These are phyloP conservation scores for Nicotiana knightiana DNA, from an alignment of 257 asterid genomes.

Conservation along the genomic window DNA sequence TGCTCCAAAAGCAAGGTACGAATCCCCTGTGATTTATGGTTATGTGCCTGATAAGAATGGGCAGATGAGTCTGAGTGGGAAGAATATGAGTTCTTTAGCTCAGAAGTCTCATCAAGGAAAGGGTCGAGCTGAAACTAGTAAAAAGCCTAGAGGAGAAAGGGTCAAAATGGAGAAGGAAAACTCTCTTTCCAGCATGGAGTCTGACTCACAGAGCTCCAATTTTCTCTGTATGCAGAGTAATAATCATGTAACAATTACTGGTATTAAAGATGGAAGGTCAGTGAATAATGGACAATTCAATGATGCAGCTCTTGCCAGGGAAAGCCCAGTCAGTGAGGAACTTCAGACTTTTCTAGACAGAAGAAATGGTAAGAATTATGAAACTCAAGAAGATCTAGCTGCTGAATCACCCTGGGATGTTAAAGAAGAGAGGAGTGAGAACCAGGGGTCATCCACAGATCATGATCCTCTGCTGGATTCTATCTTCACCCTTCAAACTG, in stretches of 20 bases:
- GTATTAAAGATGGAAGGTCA: slow-evolving; percentile 35
- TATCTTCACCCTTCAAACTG: slow-evolving; percentile 46
- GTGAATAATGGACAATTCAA: slow-evolving; percentile 42
- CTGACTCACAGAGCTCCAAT: slow-evolving; percentile 78
- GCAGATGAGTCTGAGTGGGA: slow-evolving; percentile 36
- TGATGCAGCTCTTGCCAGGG: slow-evolving; percentile 43
- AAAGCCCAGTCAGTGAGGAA: slow-evolving; percentile 30
- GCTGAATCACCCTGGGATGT: slow-evolving; percentile 44
- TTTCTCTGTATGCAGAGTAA: slow-evolving; percentile 60
- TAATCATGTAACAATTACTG: slow-evolving; percentile 37
- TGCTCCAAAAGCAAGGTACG: slow-evolving; percentile 23
- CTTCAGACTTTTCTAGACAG: slow-evolving; percentile 34
- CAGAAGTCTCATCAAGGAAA: slow-evolving; percentile 41
- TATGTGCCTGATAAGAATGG: neutral
- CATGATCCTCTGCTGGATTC: slow-evolving; percentile 49
- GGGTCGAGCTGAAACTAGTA: slow-evolving; percentile 31
- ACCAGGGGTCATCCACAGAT: slow-evolving; percentile 32
- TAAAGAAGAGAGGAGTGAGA: slow-evolving; percentile 45
- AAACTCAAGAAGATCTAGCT: slow-evolving; percentile 35
- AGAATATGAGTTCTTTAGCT: slow-evolving; percentile 30
- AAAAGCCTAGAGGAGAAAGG: slow-evolving; percentile 57
- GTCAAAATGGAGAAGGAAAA: slow-evolving; percentile 79
- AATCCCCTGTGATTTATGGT: neutral
- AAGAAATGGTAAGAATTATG: slow-evolving; percentile 35
- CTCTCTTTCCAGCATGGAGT: slow-evolving; percentile 92